These are phyloP conservation scores for Torrubiella hemipterigena DNA, from an alignment of 2,329 filamentous ascomycete genomes.

Conservation along the genomic window DNA sequence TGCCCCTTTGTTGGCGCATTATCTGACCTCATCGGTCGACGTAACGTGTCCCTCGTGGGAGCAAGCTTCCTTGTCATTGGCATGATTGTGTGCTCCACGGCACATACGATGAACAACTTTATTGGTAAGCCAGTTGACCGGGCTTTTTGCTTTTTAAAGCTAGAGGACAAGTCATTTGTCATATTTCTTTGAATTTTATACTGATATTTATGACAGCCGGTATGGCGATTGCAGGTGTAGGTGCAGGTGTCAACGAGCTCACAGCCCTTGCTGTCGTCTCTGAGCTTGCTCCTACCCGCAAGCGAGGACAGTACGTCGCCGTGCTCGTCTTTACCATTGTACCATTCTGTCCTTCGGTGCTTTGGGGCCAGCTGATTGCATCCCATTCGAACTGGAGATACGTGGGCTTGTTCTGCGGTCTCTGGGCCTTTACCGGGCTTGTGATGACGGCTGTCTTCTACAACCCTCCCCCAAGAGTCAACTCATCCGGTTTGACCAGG, in stretches of 20 bases:
- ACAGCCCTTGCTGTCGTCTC: conserved; percentile 55
- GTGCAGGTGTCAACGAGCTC: conserved; percentile 56
- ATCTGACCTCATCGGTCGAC: conserved; percentile 51
- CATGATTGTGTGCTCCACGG: conserved; percentile 44
- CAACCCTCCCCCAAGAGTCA: conserved; percentile 35
- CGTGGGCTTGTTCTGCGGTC: conserved; percentile 36
- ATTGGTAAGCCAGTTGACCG: conserved; percentile 41
- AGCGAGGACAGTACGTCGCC: conserved; percentile 52
- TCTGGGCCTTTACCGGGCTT: conserved; percentile 40
- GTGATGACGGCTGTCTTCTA: conserved; percentile 39
- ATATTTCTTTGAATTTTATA: too few relatives aligned
- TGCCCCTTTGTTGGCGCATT: conserved; percentile 55
- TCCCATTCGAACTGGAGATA: conserved; percentile 38
- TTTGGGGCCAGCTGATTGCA: conserved; percentile 46
- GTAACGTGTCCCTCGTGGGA: conserved; percentile 45
- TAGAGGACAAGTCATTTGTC: too few relatives aligned
- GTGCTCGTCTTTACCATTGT: conserved; percentile 48
- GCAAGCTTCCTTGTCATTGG: conserved; percentile 41
- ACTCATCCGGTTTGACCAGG: conserved; percentile 17
- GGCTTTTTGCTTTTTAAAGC: too few relatives aligned
- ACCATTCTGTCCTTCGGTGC: conserved; percentile 46
- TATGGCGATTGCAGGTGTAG: conserved; percentile 45
- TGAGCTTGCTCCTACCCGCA: conserved; percentile 53
- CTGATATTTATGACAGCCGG: too few relatives aligned
- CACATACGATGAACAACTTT: conserved; percentile 46